Evolutionary conservation across 805 yeast genomes (phyloP).

Genomic region (Candida sphagnicola): DNA sequence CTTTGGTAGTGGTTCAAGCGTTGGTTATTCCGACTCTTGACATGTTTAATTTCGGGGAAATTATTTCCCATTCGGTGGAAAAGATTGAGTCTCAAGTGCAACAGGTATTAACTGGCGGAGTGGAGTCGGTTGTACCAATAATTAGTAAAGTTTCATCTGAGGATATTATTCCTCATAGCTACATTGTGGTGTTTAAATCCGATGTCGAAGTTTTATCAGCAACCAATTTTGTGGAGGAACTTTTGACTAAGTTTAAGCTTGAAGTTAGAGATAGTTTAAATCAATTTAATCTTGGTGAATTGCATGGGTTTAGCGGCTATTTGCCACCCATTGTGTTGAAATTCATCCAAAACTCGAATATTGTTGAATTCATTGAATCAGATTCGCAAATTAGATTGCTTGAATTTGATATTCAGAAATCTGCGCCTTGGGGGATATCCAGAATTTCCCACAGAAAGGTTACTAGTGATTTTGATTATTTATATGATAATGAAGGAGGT

Average conservation of each 20-base stretch:
- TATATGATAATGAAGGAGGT: conserved; percentile 35
- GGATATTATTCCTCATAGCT: conserved; percentile 58
- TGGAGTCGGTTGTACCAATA: neutral
- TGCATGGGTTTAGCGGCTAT: conserved; percentile 79
- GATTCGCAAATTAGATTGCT: conserved; percentile 33
- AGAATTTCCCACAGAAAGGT: conserved; percentile 30
- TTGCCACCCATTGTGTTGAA: conserved; percentile 34
- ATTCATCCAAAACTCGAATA: conserved; percentile 8
- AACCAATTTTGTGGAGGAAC: conserved; percentile 48
- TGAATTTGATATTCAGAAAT: conserved; percentile 30
- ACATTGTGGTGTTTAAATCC: conserved; percentile 78
- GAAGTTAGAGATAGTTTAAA: conserved; percentile 26
- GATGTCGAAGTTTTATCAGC: conserved; percentile 47
- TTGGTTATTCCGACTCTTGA: conserved; percentile 3
- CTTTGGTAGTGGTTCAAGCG: neutral
- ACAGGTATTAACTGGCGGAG: neutral
- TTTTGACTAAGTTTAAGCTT: conserved; percentile 48
- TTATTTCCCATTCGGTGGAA: neutral
- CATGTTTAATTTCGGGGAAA: neutral
- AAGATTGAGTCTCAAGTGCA: conserved; percentile 1
- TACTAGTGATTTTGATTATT: conserved; percentile 21
- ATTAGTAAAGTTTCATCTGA: neutral
- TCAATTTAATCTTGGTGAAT: conserved; percentile 52
- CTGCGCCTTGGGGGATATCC: conserved; percentile 37
- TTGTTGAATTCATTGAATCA: conserved; percentile 33